These are phyloP conservation scores for Obba rivulosa DNA, from an alignment of 768 basidiomycete genomes.

Conservation along the genomic window DNA sequence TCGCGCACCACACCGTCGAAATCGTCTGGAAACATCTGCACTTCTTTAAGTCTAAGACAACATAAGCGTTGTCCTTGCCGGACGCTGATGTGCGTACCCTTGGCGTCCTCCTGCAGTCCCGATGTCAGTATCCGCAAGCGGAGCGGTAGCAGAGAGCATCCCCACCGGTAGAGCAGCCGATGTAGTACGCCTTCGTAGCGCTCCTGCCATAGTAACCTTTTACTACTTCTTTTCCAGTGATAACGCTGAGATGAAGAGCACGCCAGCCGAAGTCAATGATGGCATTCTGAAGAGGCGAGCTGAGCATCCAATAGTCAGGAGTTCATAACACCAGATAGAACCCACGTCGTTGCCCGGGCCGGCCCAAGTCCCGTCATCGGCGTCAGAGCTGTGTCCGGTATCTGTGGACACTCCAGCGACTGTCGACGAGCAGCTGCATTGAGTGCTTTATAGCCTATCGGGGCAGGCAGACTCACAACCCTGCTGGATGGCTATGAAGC, in stretches of 20 bases:
- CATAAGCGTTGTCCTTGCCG: not conserved
- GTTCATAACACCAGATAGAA: not conserved
- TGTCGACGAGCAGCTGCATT: not conserved
- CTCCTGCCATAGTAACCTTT: conserved; percentile 19
- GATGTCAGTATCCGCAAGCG: not conserved
- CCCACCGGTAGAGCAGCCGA: conserved; percentile 26
- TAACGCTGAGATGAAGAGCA: conserved; percentile 22
- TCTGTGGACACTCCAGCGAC: conserved; percentile 23
- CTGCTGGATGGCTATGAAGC: conserved; percentile 17
- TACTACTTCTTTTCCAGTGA: conserved; percentile 23
- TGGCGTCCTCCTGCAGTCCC: conserved; percentile 20
- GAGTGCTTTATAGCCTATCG: too few species aligned
- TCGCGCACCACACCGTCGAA: conserved; percentile 26
- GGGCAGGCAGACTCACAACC: conserved; percentile 13
- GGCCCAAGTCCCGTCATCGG: conserved; percentile 14
- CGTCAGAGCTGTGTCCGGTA: conserved; percentile 15
- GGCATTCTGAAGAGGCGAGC: conserved; percentile 15
- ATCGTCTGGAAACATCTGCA: conserved; percentile 26
- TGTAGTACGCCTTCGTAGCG: conserved; percentile 22
- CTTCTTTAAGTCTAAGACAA: conserved; percentile 15
- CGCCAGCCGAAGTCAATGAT: conserved; percentile 25
- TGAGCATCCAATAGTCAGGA: not conserved
- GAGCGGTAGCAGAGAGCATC: not conserved
- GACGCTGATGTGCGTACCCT: conserved; percentile 11
- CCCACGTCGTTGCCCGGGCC: conserved; percentile 18